phyloP scores from a whole-genome alignment of 306 rosid genomes.

The Fragaria iinumae region DNA sequence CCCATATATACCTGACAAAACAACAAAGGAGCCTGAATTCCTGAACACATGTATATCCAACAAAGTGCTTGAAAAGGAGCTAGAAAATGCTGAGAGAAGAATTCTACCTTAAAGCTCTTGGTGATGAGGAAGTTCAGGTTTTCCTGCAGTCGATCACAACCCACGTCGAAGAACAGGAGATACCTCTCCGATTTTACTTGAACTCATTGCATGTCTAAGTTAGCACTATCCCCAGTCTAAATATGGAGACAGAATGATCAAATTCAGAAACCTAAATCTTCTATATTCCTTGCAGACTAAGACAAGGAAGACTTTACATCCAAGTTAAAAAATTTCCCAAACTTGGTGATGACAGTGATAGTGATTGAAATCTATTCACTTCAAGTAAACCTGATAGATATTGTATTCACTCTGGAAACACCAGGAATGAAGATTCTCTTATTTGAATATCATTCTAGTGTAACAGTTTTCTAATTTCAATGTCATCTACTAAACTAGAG shows the following conservation, averaged over 20 bases:
- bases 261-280: neutral
- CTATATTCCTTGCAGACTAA: neutral
- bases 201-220: neutral
- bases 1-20: conserved; percentile 35
- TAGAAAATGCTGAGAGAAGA: neutral
- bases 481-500: no score
- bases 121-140: neutral
- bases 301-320: neutral
- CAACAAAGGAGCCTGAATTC: conserved; percentile 13
- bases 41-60: neutral
- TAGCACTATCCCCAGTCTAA: neutral
- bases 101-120: conserved; percentile 15
- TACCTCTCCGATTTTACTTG: neutral
- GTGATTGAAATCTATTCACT: neutral
- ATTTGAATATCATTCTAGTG: no score
- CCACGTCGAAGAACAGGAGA: neutral
- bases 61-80: neutral
- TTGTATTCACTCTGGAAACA: no score
- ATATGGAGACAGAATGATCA: neutral
- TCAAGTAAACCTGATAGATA: no score
- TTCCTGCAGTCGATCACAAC: neutral
- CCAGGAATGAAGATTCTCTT: no score
- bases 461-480: no score
- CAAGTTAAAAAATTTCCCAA: neutral
- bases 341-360: neutral